Base-by-base conservation (phyloP, 2,329 filamentous ascomycete species). In the Aspergillus felis region DNA sequence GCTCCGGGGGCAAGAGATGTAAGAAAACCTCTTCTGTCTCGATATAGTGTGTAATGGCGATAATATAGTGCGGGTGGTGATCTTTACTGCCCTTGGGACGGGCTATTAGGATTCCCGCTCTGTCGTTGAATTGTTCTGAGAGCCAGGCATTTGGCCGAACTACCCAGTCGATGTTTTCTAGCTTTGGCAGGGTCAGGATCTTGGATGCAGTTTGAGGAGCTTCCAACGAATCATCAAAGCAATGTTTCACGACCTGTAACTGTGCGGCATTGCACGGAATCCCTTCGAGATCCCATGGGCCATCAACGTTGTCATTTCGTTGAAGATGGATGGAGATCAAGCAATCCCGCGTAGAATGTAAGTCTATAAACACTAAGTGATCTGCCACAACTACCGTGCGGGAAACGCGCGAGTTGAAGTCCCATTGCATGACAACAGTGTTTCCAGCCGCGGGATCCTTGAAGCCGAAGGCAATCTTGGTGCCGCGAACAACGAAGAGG, bases 401-500 rank as follows among this genome's bases (percentile, higher is more conserved):
- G 52, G 63, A 53, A 7, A 56, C 32, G 9, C 53, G 54, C 4
- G 64, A 55, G 10, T 62, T 29, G 44, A 68, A 58, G 17, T 64
- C 54, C 59, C 67, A 69, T 38, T 69, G 61, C 12, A 71, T 55
- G 28, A 69, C 32, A 27, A 49, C 55, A 10, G 12, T 46, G 3
- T 46, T 50, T n/a, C 24, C 47, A 20, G 24, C 4, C 3, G 35
- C 24, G 3, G 25, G 49, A 20, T 47, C 35, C 38, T 20, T 50
- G 29, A 64, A 64, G 10, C 57, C 46, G 8, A 73, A 22, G 12
- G 63, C 63, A 12, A 74, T 56, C 10, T 64, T 64, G 24, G 55
- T 53, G 29, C 64, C 65, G 28, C 61, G 59, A 9, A 66, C 54
- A 20, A 65, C 35, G 51, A 71, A 66, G 38, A 58, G 35, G 1